phyloP scores from a whole-genome alignment of 306 rosid genomes.

The Dalbergia oliveri region DNA sequence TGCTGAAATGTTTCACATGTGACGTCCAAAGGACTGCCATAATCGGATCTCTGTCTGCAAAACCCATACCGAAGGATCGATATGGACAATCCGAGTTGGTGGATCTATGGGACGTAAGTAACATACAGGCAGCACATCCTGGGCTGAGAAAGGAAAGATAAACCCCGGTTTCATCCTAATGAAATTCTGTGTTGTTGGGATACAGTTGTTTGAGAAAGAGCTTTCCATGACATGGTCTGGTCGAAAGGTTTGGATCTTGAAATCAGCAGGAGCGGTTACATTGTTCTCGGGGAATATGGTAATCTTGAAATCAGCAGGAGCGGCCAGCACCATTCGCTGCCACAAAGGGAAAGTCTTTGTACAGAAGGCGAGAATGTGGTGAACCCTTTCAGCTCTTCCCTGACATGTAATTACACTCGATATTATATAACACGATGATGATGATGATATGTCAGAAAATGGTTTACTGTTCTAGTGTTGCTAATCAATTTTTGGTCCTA shows the following conservation, averaged over 20 bases:
- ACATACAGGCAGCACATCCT: conserved; percentile 69
- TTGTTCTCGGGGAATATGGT: conserved; percentile 48
- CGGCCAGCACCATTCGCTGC: conserved; percentile 49
- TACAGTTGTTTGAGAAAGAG: conserved; percentile 58
- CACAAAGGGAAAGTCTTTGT: conserved; percentile 50
- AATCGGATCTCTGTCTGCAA: conserved; percentile 51
- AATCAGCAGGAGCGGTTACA: no score
- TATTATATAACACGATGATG: conserved; percentile 39
- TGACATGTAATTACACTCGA: conserved; percentile 79
- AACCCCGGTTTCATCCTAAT: conserved; percentile 70
- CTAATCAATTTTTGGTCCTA: conserved; percentile 53
- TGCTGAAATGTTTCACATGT: conserved; percentile 67
- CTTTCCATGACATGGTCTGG: conserved; percentile 82
- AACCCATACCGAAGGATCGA: conserved; percentile 58
- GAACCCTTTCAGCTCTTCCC: conserved; percentile 83
- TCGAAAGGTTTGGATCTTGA: conserved; percentile 62
- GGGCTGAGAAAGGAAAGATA: conserved; percentile 79
- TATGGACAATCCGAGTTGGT: conserved; percentile 57
- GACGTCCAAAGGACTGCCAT: conserved; percentile 54
- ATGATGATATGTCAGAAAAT: conserved; percentile 38
- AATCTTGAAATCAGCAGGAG: background rate
- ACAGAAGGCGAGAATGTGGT: conserved; percentile 71
- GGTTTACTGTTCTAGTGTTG: conserved; percentile 36
- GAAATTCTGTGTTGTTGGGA: conserved; percentile 72
- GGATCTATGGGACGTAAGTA: conserved; percentile 60